Evolutionary conservation across 148 eudicot genomes (phyloP), one percentile per base, ranked within the genome.

Genomic region (Rhododendron mucronatum): DNA sequence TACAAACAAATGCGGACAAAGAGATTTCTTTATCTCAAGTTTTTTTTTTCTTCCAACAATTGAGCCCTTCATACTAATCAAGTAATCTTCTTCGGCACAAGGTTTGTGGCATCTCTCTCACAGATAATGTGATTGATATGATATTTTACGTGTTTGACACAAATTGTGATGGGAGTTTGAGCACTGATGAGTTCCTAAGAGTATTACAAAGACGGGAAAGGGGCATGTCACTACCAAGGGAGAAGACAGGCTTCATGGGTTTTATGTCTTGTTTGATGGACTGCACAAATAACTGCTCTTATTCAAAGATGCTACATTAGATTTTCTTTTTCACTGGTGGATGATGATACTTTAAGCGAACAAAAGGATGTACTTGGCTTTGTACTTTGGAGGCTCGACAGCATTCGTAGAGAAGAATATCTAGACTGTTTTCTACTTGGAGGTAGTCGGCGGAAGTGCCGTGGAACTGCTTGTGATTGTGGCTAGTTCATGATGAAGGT

Each of bases 21-120:
- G 76, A 18, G 76, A 71, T 7, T 47, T 47, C 33, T 65, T n/a
- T 33, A 30, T 30, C 39, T 30, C 14, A 71, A 30, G 20, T 3
- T 4, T 14, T 33, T 4, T 14, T 20, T 41, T 26, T 5, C 23
- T 71, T 13, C 10, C 18, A 16, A 37, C 63, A 28, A 7, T 35
- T 57, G 15, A 35, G 14, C 84, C 7, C 57, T 55, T 57, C 30
- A 57, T 55, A 8, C 2, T 82, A 82, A 37, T 48, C n/a, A 1
- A 3, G 28, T 57, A 14, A 8, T 57, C 23, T 57, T 20, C 16
- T 21, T 86, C 73, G 18, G 23, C 84, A 4, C 33, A 81, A 96
- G 99, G 98, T 95, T 78, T 96, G 99, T 84, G 98, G 97, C 33
- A 93, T 96, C 59, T 12, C 87, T 15, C 91, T 96, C 20, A 87